A percentile compares a stretch with the other conserved stretches of the same genome.
Conservation (phyloP, 306 rosid species). For the Corylus americana region DNA sequence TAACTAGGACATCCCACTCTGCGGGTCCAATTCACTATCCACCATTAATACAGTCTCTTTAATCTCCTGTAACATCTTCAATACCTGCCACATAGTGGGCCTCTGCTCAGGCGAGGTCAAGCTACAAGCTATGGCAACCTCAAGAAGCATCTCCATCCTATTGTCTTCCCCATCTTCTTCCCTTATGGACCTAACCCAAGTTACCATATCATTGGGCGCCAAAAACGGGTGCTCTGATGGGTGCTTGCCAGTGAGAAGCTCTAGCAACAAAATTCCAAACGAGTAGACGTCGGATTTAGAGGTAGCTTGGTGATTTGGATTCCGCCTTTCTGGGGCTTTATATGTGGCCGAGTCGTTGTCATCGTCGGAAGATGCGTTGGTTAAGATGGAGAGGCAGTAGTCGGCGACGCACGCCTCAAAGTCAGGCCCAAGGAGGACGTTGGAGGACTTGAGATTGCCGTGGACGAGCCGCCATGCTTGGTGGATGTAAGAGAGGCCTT, state of each 20-base stretch:
- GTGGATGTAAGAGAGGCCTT: conserved; percentile 89
- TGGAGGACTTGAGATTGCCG: conserved; percentile 85
- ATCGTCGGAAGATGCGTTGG: conserved; percentile 33
- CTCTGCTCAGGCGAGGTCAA: conserved; percentile 80
- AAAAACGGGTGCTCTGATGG: conserved; percentile 58
- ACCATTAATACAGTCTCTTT: conserved; percentile 61
- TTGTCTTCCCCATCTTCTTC: conserved; percentile 53
- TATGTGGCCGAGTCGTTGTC: conserved; percentile 49
- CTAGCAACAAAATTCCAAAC: conserved; percentile 69
- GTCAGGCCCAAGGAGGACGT: conserved; percentile 81
- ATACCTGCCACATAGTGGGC: conserved; percentile 94
- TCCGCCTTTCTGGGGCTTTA: conserved; percentile 75
- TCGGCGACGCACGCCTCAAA: conserved; percentile 85
- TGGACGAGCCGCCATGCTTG: conserved; percentile 96
- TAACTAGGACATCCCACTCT: conserved; percentile 21
- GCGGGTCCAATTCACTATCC: conserved; percentile 52
- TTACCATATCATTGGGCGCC: conserved; percentile 53
- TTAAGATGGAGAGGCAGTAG: conserved; percentile 69
- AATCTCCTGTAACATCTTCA: conserved; percentile 92
- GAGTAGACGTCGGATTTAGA: conserved; percentile 75
- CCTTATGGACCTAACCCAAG: conserved; percentile 66
- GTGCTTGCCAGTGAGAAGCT: conserved; percentile 73
- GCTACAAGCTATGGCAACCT: conserved; percentile 75
- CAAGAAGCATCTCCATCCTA: conserved; percentile 76
- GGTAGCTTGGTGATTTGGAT: conserved; percentile 39